Conservation (phyloP, 345 rosid genomes). For the Pugionium cornutum region DNA sequence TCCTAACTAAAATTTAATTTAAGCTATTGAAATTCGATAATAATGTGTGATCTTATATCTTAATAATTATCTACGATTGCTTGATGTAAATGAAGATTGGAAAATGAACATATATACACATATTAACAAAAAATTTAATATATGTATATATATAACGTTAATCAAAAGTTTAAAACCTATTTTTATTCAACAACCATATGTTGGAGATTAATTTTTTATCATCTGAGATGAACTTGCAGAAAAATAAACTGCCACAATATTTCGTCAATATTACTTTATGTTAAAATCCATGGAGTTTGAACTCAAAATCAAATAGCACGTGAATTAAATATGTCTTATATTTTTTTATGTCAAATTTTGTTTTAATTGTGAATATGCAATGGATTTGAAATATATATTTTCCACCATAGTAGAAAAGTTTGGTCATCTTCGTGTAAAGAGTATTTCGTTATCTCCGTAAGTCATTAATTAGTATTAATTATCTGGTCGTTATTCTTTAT, state of each 20-base stretch:
- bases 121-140: no score
- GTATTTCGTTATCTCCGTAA: not conserved
- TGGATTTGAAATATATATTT: no score
- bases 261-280: no score
- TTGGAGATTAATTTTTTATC: no score
- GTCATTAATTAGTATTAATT: not conserved
- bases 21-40: not conserved
- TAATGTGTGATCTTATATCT: not conserved
- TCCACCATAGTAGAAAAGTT: not conserved
- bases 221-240: no score
- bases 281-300: no score
- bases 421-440: slow-evolving; percentile 3
- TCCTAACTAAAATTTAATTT: not conserved
- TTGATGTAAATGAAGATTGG: not conserved
- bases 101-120: not conserved
- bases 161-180: no score
- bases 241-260: no score
- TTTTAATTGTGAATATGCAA: not conserved
- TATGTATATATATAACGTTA: no score
- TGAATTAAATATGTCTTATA: no score
- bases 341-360: not conserved
- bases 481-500: not conserved
- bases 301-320: no score
- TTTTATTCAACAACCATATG: no score
- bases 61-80: not conserved